A percentile compares a stretch with the other conserved stretches of the same genome.
These are phyloP conservation scores for Paecilomyces variotii DNA, from an alignment of 2,329 filamentous ascomycete genomes.

Conservation along the genomic window DNA sequence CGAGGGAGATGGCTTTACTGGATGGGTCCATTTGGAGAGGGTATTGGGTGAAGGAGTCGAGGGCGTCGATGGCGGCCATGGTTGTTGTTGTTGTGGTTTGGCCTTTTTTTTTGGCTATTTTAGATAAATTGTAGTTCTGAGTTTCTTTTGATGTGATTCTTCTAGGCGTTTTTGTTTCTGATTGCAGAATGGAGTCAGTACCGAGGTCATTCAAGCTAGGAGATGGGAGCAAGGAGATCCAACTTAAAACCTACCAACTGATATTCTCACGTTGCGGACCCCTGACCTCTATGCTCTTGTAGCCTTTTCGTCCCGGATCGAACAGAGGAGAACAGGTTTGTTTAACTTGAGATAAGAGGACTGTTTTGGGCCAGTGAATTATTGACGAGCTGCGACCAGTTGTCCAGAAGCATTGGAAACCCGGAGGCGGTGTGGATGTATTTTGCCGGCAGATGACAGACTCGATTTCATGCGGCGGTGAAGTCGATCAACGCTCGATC, in stretches of 20 bases:
- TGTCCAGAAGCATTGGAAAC: conserved; percentile 14
- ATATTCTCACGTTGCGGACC: background rate
- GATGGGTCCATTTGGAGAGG: conserved; percentile 74
- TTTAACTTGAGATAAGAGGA: background rate
- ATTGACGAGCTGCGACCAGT: conserved; percentile 9
- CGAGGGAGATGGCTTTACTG: conserved; percentile 62
- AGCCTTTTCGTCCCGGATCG: background rate
- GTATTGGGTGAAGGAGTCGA: conserved; percentile 62
- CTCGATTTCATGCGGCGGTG: background rate
- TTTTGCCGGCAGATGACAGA: background rate
- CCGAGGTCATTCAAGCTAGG: conserved; percentile 1
- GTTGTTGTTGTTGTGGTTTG: background rate
- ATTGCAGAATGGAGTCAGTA: background rate
- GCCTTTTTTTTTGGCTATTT: too few relatives aligned
- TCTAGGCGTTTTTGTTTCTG: background rate
- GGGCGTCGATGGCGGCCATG: conserved; percentile 19
- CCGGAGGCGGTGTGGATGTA: conserved; percentile 13
- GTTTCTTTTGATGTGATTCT: background rate
- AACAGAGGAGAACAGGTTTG: background rate
- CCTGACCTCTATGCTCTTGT: background rate
- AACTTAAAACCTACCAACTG: background rate
- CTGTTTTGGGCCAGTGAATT: background rate
- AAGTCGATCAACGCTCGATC: background rate
- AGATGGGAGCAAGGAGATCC: background rate
- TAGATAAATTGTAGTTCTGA: too few relatives aligned